Base-by-base conservation (phyloP, 805 yeast species). In the Crinitomyces ghanaensis region DNA sequence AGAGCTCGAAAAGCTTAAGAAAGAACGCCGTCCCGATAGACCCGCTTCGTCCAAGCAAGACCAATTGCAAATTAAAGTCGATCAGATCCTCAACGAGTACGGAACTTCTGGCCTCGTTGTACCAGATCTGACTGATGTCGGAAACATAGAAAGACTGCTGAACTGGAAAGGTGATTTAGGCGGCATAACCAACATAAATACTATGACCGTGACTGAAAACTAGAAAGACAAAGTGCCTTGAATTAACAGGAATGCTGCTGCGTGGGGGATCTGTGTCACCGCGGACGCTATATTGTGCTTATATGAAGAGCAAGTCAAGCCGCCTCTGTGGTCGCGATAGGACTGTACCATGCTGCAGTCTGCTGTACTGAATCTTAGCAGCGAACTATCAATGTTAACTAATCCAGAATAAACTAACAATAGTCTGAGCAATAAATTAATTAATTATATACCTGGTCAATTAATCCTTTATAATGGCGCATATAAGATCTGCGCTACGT, bases 401-500 rank as follows among this genome's bases (percentile, higher is more conserved):
- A n/a, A n/a, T n/a, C n/a, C n/a, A n/a, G n/a, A n/a, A n/a, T n/a
- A n/a, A n/a, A n/a, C n/a, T n/a, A n/a, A n/a, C n/a, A n/a, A n/a
- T n/a, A 25, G 15, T 3, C 27, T 14, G 13, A 25, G 17, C 9
- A 25, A 15, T 6, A 12, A 15, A 6, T 11, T 6, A 5, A 24
- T 5, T 11, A 5, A 5, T 6, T 15, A 12, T 5, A 5, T 24
- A 24, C 26, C 26, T 8, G n/a, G n/a, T n/a, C 28, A 27, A n/a
- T n/a, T n/a, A n/a, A 26, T 11, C 30, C 37, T 59, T 42, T 74
- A 82, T 34, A 81, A 56, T 8, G 96, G 96, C 16, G 95, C 93
- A 56, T 85, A 86, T 39, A 86, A 64, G 20, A 86, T 81, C 57
- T 86, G 96, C 1, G 96, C 86, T 15, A 78, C 91, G 54, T 85